These are phyloP conservation scores for Apiospora phragmitis DNA, from an alignment of 2,329 filamentous ascomycete species.

Conservation along the genomic window DNA sequence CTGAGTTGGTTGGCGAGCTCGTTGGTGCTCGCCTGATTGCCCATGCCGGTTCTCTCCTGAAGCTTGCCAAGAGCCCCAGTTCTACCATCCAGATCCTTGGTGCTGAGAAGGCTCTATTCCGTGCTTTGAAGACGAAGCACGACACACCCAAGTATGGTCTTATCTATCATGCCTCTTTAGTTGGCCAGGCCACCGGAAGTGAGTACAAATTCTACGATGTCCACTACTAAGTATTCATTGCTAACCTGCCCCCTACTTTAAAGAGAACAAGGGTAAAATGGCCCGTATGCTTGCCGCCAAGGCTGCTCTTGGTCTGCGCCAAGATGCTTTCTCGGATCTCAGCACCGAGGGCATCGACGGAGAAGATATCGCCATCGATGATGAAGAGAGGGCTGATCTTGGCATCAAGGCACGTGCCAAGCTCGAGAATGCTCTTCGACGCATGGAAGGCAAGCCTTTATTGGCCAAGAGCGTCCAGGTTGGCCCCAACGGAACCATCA, in stretches of 20 bases:
- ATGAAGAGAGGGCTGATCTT: conserved; percentile 84
- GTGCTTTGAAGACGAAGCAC: conserved; percentile 98
- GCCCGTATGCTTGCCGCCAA: conserved; percentile 95
- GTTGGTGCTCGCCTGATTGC: conserved; percentile 94
- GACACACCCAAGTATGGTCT: conserved; percentile 98
- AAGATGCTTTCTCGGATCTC: conserved; percentile 85
- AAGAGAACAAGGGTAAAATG: conserved; percentile 98
- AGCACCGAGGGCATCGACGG: conserved; percentile 60
- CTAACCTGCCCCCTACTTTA: background rate
- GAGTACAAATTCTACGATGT: background rate
- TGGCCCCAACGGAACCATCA: conserved; percentile 66
- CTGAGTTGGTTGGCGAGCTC: conserved; percentile 86
- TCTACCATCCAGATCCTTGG: conserved; percentile 97
- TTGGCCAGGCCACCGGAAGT: conserved; percentile 90
- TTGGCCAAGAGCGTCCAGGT: conserved; percentile 74
- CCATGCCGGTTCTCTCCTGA: conserved; percentile 91
- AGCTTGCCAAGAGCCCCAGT: conserved; percentile 90
- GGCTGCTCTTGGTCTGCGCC: conserved; percentile 87
- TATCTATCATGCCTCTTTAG: conserved; percentile 88
- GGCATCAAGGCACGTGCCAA: conserved; percentile 72
- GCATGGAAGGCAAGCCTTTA: conserved; percentile 87
- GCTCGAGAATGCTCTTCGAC: conserved; percentile 74
- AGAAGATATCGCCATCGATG: conserved; percentile 63
- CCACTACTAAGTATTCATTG: background rate
- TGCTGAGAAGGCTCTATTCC: conserved; percentile 98